Evolutionary conservation across 148 eudicot genomes (phyloP).

Genomic region (Diospyros kaki): DNA sequence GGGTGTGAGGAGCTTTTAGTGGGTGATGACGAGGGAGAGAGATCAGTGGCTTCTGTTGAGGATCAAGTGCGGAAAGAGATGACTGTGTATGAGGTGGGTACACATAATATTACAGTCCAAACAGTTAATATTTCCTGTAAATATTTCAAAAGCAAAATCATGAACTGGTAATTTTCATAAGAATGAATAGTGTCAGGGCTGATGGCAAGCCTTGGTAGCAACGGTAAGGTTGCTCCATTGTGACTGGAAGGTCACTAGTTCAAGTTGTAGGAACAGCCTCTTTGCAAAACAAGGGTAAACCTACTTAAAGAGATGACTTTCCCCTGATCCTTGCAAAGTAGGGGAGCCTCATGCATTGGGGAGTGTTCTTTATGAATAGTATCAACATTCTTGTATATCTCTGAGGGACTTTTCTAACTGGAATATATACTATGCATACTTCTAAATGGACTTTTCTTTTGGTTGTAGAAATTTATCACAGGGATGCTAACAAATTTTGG

Average conservation of each 20-base stretch:
- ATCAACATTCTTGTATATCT: not conserved
- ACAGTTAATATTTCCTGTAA: not conserved
- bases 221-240: too few relatives aligned
- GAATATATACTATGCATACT: not conserved
- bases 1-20: slow-evolving; percentile 65
- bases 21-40: slow-evolving; percentile 82
- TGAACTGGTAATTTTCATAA: not conserved
- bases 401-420: not conserved
- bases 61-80: slow-evolving; percentile 92
- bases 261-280: too few relatives aligned
- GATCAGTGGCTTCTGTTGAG: slow-evolving; percentile 85
- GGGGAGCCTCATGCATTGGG: too few relatives aligned
- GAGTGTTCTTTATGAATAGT: not conserved
- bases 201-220: too few relatives aligned
- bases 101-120: not conserved
- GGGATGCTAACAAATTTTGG: slow-evolving; percentile 99
- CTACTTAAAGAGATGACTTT: too few relatives aligned
- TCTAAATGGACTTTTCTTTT: slow-evolving; percentile 18
- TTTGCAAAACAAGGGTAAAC: too few relatives aligned
- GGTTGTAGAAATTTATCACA: slow-evolving; percentile 78
- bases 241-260: too few relatives aligned
- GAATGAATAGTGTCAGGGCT: not conserved
- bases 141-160: not conserved
- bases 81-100: slow-evolving; percentile 88
- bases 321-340: too few relatives aligned